Evolutionary conservation across 805 yeast genomes (phyloP), one percentile per base, ranked within the genome.

Genomic region (Wickerhamomyces canadensis): DNA sequence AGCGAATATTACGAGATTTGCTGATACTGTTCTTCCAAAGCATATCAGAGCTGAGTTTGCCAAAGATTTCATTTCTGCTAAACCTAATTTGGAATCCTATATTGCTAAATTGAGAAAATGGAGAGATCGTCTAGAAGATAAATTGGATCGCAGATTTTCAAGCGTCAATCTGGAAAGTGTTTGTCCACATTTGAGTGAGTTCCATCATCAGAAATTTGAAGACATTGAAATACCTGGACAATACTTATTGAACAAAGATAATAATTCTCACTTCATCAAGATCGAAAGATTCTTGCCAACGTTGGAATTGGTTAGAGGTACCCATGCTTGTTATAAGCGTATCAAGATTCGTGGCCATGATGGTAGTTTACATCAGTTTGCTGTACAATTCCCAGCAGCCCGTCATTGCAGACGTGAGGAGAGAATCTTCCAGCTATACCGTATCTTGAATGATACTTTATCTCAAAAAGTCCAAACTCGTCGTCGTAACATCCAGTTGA

Each of bases 221-320:
- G 98, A 93, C 34, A 86, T 93, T 41, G 98, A 93, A 58, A 80
- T 93, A 41, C 98, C 98, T 0, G 98, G 99, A 2, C 99, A 93
- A 57, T 93, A 93, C 54, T 65, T 89, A 55, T 68, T 87, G 64
- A 84, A 86, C 58, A 84, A 81, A 57, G 98, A 91, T 52, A 87
- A 74, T 59, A 91, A 86, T 56, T 61, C 76, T n/a, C 96, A 91
- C 58, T 94, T 93, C 58, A 74, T 87, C 34, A 93, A 93, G 69
- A 85, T 93, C 52, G 97, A 88, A 45, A 70, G 98, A 40, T 94
- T 93, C 62, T 64, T 93, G 58, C 94, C 98, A 3, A 78, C 85
- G 0, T 76, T 93, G 37, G 95, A 87, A 42, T 73, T 89, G 45
- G 84, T 88, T 5, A 77, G 98, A 41, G 95, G 96, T 1, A 82